Conservation (phyloP, 2,329 filamentous ascomycete species). For the Penicillium hordei region DNA sequence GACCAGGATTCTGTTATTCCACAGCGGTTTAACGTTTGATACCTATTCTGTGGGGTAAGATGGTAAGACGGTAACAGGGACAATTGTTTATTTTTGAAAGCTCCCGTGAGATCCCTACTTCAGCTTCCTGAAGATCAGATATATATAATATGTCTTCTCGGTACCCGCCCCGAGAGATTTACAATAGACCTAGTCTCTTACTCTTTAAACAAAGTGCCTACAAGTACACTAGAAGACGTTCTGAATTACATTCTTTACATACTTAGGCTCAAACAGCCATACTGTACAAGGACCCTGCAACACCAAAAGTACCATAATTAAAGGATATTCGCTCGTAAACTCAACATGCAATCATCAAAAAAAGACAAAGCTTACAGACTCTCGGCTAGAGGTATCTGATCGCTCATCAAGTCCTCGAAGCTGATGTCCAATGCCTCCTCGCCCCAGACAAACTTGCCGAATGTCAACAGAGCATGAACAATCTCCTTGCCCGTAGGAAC, state of each 20-base stretch:
- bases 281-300: background rate
- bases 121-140: too few species aligned
- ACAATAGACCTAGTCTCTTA: background rate
- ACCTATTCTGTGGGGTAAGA: too few species aligned
- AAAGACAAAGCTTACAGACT: background rate
- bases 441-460: slow-evolving; percentile 65
- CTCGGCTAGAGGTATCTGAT: slow-evolving; percentile 13
- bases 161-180: too few species aligned
- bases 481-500: slow-evolving; percentile 86
- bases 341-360: slow-evolving; percentile 10
- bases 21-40: too few species aligned
- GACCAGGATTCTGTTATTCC: too few species aligned
- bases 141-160: too few species aligned
- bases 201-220: background rate
- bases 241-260: background rate
- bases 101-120: too few species aligned
- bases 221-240: background rate
- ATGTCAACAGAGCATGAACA: slow-evolving; percentile 76
- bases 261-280: background rate
- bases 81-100: too few species aligned
- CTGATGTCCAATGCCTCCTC: slow-evolving; percentile 8
- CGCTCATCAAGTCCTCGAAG: background rate
- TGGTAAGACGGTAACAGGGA: too few species aligned
- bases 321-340: background rate
- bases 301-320: background rate